Conservation (phyloP, 2,329 filamentous ascomycete species). For the Acrodontium crateriforme region DNA sequence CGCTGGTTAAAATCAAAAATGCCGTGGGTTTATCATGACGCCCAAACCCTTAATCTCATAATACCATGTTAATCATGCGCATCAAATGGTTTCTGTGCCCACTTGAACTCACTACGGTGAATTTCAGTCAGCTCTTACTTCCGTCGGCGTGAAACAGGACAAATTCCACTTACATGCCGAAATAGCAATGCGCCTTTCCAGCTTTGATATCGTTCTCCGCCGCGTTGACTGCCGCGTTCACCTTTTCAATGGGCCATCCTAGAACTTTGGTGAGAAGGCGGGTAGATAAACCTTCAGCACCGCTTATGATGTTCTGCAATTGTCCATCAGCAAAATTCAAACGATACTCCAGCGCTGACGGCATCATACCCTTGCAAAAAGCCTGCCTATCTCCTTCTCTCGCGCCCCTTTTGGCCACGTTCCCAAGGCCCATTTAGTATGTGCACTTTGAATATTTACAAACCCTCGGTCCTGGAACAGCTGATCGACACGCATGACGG, state of each 20-base stretch:
- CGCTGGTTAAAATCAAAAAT: constrained; percentile 32
- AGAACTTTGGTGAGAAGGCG: constrained; percentile 6
- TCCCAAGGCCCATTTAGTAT: constrained; percentile 3
- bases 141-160: no score
- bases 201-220: constrained; percentile 4
- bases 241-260: constrained; percentile 4
- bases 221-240: constrained; percentile 2
- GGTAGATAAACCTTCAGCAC: constrained; percentile 5
- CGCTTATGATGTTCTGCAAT: constrained; percentile 3
- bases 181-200: constrained; percentile 5
- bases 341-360: not conserved
- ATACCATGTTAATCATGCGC: constrained; percentile 1
- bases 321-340: no score
- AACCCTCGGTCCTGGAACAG: constrained; percentile 2
- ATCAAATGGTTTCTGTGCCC: constrained; percentile 6
- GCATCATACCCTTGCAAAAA: constrained; percentile 1
- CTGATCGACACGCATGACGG: constrained; percentile 1
- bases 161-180: constrained; percentile 7
- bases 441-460: not conserved
- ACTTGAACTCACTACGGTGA: constrained; percentile 3
- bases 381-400: constrained; percentile 4
- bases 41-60: not conserved
- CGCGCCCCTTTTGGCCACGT: constrained; percentile 4
- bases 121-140: not conserved
- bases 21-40: constrained; percentile 28